These are phyloP conservation scores for Tetrahymena malaccensis DNA, from an alignment of 73 alveolate genomes.

Conservation along the genomic window DNA sequence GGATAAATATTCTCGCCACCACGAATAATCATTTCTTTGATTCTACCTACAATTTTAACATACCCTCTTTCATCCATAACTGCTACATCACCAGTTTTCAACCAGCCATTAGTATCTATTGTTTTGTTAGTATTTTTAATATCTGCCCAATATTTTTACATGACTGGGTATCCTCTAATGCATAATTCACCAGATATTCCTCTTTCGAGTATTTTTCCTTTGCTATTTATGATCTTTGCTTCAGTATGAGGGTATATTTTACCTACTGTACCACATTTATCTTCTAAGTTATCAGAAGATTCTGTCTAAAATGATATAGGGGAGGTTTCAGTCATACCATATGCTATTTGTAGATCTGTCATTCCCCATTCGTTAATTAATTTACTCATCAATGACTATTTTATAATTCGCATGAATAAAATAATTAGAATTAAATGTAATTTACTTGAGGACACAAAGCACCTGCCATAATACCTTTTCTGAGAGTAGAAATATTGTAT, in stretches of 20 bases:
- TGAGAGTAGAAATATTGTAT: conserved; percentile 25
- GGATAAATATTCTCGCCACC: conserved; percentile 91
- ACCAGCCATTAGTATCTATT: conserved; percentile 57
- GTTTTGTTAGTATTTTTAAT: conserved; percentile 50
- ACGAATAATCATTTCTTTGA: conserved; percentile 78
- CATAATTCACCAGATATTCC: conserved; percentile 61
- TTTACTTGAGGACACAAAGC: conserved; percentile 59
- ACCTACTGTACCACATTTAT: conserved; percentile 49
- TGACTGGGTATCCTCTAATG: conserved; percentile 59
- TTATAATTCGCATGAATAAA: background rate
- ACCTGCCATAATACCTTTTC: conserved; percentile 76
- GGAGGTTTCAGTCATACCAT: conserved; percentile 38
- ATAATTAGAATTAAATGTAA: background rate
- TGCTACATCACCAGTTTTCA: conserved; percentile 69
- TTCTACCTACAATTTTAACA: conserved; percentile 70
- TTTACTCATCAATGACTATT: background rate
- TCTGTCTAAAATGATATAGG: conserved; percentile 26
- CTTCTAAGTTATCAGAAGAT: conserved; percentile 12
- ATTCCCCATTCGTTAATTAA: background rate
- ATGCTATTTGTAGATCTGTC: conserved; percentile 4
- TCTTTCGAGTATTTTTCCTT: conserved; percentile 24
- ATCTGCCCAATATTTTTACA: conserved; percentile 76
- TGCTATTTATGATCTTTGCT: conserved; percentile 39
- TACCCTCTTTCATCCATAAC: conserved; percentile 69
- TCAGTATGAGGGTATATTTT: conserved; percentile 42